Evolutionary conservation across 805 yeast species (phyloP), one percentile per base, ranked within the genome.

Genomic region (Metschnikowia lunata): DNA sequence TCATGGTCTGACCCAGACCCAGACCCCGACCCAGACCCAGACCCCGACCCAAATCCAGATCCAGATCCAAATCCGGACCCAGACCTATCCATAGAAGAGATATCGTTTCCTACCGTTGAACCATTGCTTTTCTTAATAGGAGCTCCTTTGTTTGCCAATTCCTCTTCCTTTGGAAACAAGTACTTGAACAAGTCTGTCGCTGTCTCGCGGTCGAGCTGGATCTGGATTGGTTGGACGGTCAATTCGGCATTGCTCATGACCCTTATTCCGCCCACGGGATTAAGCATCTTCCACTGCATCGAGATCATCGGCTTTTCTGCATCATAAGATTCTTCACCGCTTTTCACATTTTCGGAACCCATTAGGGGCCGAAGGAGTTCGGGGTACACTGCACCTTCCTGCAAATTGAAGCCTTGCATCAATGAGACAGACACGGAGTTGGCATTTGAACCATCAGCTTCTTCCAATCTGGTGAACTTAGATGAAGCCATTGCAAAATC

Each of bases 201-300:
- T 0, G 90, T 79, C 1, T 66, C 69, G 50, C 84, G 85, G 48
- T 90, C 97, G 32, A 91, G 60, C 50, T 83, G 85, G 3, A 91
- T 54, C 47, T 78, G 79, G 48, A 90, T 55, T 0, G 96, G 96
- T 41, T 76, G 74, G 13, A 88, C 61, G 1, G 66, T 62, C 14
- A 87, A 69, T 31, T 78, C 78, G 23, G 88, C 82, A 40, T 75
- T 67, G 47, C 80, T 81, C 65, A 90, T 71, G 23, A 90, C 82
- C n/a, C 85, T 77, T 40, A 90, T 88, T 9, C 98, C 98, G 29
- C 97, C 98, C 44, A 91, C 84, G 0, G 95, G 88, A 43, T 78
- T 79, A 41, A 84, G 77, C 82, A 85, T 78, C n/a, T 79, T 76
- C 98, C 98, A 90, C 9, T 65, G 40, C 54, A 66, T 51, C 7